Conservation (phyloP, 306 rosid genomes). For the Pueraria montana region DNA sequence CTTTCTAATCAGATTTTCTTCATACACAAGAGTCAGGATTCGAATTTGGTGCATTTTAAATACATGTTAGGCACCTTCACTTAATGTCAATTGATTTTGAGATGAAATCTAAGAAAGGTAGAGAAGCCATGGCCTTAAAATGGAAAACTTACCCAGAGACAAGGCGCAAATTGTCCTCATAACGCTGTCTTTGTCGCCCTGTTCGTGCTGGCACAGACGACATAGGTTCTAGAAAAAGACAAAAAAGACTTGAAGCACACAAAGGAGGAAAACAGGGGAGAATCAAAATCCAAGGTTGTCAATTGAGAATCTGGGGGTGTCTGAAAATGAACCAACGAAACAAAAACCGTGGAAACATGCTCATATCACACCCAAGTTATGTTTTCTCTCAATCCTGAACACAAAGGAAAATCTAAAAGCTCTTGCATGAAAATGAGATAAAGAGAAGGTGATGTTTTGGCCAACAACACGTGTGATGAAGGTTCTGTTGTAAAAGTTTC, state of each 20-base stretch:
- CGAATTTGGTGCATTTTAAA: background rate
- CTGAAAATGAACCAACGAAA: background rate
- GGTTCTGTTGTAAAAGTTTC: conserved; percentile 22
- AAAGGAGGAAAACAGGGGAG: conserved; percentile 13
- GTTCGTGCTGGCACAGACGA: conserved; percentile 65
- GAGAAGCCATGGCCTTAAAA: conserved; percentile 9
- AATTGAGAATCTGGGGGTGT: conserved; percentile 21
- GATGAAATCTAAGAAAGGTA: background rate
- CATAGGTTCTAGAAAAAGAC: conserved; percentile 53
- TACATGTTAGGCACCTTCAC: background rate
- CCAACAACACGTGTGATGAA: conserved; percentile 28
- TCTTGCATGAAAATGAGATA: conserved; percentile 40
- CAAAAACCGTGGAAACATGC: conserved; percentile 10
- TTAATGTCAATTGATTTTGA: background rate
- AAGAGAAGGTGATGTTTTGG: conserved; percentile 7
- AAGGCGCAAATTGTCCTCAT: conserved; percentile 76
- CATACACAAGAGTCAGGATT: background rate
- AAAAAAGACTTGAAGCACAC: conserved; percentile 27
- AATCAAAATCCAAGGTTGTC: conserved; percentile 29
- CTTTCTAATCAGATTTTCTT: background rate
- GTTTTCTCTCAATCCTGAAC: conserved; percentile 33
- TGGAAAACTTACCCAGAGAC: conserved; percentile 79
- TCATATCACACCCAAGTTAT: conserved; percentile 29
- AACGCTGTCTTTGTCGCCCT: conserved; percentile 83
- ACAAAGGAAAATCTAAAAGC: conserved; percentile 23